Evolutionary conservation across 1,139 yeast species (phyloP).

Genomic region (Geotrichum cucujoidarum): DNA sequence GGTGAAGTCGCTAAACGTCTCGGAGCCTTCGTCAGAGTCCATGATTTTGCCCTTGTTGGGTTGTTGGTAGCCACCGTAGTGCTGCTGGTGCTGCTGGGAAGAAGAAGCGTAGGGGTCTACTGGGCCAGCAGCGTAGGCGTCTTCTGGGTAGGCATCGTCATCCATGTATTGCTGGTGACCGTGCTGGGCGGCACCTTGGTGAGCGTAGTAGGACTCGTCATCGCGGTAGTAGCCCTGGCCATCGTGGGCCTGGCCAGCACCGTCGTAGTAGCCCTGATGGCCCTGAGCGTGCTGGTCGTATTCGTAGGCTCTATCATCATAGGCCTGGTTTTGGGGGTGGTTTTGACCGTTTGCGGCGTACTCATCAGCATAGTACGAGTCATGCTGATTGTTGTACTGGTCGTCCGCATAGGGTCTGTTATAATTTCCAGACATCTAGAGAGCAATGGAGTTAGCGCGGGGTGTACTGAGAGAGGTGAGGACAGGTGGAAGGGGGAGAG

Average conservation of each 20-base stretch:
- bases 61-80: slow-evolving; percentile 22
- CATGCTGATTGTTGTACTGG: slow-evolving; percentile 21
- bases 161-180: slow-evolving; percentile 34
- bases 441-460: background rate
- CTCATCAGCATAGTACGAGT: slow-evolving; percentile 28
- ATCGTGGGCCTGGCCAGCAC: slow-evolving; percentile 20
- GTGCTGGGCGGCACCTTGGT: slow-evolving; percentile 33
- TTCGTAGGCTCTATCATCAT: slow-evolving; percentile 31
- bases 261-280: slow-evolving; percentile 34
- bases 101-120: slow-evolving; percentile 34
- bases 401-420: slow-evolving; percentile 19
- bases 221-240: slow-evolving; percentile 29
- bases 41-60: slow-evolving; percentile 27
- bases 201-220: slow-evolving; percentile 31
- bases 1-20: slow-evolving; percentile 43
- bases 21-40: slow-evolving; percentile 39
- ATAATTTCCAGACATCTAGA: slow-evolving; percentile 17
- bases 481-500: background rate
- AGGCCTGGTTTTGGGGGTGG: slow-evolving; percentile 35
- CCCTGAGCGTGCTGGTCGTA: slow-evolving; percentile 25
- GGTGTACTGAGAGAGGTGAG: background rate
- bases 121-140: slow-evolving; percentile 31
- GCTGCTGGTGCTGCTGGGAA: slow-evolving; percentile 19
- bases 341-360: slow-evolving; percentile 26
- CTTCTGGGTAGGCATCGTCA: slow-evolving; percentile 37